Percentiles rank a stretch among this genome's conserved stretches.
Conservation (phyloP, 306 rosid genomes). For the Leucaena leucocephala region DNA sequence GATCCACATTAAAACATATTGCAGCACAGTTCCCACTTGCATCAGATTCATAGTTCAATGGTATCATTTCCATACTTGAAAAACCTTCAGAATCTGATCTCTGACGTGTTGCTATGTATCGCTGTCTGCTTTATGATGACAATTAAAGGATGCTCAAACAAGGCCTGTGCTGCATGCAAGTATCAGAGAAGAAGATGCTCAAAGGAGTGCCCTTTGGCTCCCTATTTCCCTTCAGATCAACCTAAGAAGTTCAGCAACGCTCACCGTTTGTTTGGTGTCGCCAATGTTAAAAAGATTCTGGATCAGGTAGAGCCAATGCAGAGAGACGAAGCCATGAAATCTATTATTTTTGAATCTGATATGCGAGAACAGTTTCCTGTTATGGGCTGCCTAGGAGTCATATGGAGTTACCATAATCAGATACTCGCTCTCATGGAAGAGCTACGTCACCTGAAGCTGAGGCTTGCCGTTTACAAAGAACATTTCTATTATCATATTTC, state of each 20-base stretch:
- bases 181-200: constrained; percentile 59
- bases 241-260: constrained; percentile 53
- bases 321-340: constrained; percentile 58
- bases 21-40: no score
- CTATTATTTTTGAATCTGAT: constrained; percentile 58
- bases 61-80: neutral
- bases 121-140: constrained; percentile 26
- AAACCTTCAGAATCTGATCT: neutral
- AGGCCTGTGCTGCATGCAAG: constrained; percentile 77
- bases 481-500: neutral
- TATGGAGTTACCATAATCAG: neutral
- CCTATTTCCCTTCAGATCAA: constrained; percentile 59
- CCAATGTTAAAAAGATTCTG: constrained; percentile 49
- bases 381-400: constrained; percentile 47
- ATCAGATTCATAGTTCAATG: neutral
- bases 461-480: constrained; percentile 25
- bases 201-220: constrained; percentile 52
- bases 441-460: neutral
- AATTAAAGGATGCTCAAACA: constrained; percentile 58
- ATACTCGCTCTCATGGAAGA: constrained; percentile 15
- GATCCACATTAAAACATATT: no score
- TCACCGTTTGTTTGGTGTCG: constrained; percentile 65
- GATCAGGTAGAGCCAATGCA: neutral
- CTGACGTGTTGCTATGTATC: neutral
- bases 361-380: constrained; percentile 48